A percentile compares a stretch with the other conserved stretches of the same genome.
Evolutionary conservation across 2,329 filamentous ascomycete species (phyloP).

Genomic region (Pseudohalonectria lignicola): DNA sequence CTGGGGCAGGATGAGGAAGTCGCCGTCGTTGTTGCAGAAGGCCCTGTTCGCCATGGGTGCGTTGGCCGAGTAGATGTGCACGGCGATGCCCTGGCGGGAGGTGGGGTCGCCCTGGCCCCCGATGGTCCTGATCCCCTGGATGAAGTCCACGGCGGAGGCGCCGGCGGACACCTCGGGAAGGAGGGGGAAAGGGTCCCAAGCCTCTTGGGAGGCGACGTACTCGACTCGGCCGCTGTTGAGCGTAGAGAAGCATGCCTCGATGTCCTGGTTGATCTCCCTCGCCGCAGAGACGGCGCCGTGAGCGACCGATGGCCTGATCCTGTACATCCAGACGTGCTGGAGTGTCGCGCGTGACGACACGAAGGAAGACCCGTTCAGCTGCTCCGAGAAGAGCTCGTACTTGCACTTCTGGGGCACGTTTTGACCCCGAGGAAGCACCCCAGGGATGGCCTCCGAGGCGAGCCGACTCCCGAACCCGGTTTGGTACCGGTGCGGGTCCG

Average conservation of each 20-base stretch:
- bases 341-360: slow-evolving; percentile 16
- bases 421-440: slow-evolving; percentile 29
- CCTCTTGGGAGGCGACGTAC: slow-evolving; percentile 60
- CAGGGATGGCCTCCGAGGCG: slow-evolving; percentile 31
- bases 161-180: too few relatives aligned
- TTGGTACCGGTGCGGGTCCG: slow-evolving; percentile 40
- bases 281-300: slow-evolving; percentile 20
- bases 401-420: slow-evolving; percentile 32
- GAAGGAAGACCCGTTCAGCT: slow-evolving; percentile 31
- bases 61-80: slow-evolving; percentile 36
- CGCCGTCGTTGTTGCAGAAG: slow-evolving; percentile 50
- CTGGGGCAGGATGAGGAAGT: slow-evolving; percentile 55
- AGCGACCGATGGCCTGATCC: slow-evolving; percentile 19
- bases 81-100: slow-evolving; percentile 33
- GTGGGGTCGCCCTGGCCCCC: slow-evolving; percentile 38
- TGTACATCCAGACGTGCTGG: slow-evolving; percentile 21
- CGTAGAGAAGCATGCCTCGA: slow-evolving; percentile 31
- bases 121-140: slow-evolving; percentile 34
- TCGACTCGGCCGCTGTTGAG: slow-evolving; percentile 30
- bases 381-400: slow-evolving; percentile 31
- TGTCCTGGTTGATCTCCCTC: slow-evolving; percentile 13
- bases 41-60: slow-evolving; percentile 32
- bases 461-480: slow-evolving; percentile 42
- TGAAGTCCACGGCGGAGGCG: slow-evolving; percentile 34
- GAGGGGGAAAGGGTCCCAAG: slow-evolving; percentile 69